Base-by-base conservation (phyloP, 176 grass and related monocot genomes). In the Tuctoria greenei region DNA sequence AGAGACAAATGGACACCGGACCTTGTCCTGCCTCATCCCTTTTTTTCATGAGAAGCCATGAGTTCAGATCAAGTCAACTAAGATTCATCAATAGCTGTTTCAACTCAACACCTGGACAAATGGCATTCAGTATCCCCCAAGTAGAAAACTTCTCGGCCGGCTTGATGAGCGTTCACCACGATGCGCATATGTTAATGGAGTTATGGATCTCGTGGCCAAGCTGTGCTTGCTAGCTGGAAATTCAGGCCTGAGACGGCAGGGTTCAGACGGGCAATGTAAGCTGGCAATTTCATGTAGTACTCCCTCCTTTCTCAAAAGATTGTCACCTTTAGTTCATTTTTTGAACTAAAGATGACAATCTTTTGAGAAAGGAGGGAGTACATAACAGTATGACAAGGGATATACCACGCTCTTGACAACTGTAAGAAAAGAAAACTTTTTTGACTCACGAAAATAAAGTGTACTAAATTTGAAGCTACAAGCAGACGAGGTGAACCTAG, bases 141-240 rank as follows among this genome's bases (percentile, higher is more conserved):
- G 42, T 6, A 78, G 74, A 76, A 71, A 36, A 34, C 81, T 58
- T 72, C 12, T 67, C 55, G 8, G 49, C 44, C 38, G 71, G 51
- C 77, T 64, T 31, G 46, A 81, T 76, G 57, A 64, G 67, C 54
- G 80, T 72, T 74, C 61, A 43, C 35, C 73, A 70, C 73, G 69
- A 64, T 74, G 69, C 34, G 8, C 43, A 52, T 39, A 20, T 73
- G 23, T 60, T 56, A 13, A 64, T 66, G 25, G 79, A 51, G 10
- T 56, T 5, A 64, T 66, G 25, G 79, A 51, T 6, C 60, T 73
- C 46, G 16, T 67, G 49, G 63, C 36, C 23, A 43, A 64, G 21
- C 14, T 50, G 28, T 50, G 61, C 49, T 50, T 24, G 38, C 47
- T 31, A 31, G 31, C 31, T 55, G 51, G 26, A 74, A 66, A 28